Base-by-base conservation (phyloP, 192 early-diverging fungal genomes). In the Coemansia asiatica region DNA sequence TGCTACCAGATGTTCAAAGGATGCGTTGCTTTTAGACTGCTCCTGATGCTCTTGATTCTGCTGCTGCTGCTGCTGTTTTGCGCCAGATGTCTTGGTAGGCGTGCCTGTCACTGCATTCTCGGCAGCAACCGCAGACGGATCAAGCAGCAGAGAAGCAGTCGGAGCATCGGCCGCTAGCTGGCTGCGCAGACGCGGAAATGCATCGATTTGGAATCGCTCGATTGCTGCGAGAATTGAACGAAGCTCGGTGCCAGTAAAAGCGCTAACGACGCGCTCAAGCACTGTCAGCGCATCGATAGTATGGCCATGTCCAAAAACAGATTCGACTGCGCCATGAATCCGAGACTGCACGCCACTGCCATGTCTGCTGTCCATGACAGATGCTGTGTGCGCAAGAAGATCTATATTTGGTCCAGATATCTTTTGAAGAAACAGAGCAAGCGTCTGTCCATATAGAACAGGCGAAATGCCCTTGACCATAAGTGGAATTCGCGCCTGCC, bases 401-500 rank as follows among this genome's bases (percentile, higher is more conserved):
- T 79, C 71, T 5, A 74, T 29, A 16, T 68, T 44, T 1, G 73
- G 73, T 27, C 58, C 44, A 6, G 63, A 38, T 10, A 66, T 51
- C 35, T 69, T 67, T 33, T 46, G 59, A 8, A 69, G 21, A 29
- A 81, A 65, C 50, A 71, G 50, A 1, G 69, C 56, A 35, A 81
- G 65, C 7, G 68, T 47, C 40, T 61, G 73, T 1, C 66, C 68
- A 22, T 81, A 81, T 49, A 81, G 36, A 8, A 63, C 63, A n/a
- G 79, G 47, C 23, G 66, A 38, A 40, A 81, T 19, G 1, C 63
- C 55, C 46, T 75, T 75, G 21, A 67, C 50, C 60, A 75, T 75
- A 28, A 75, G 56, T 27, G 62, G 63, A n/a, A 81, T 63, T 6
- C 79, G 72, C 56, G 60, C 64, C 55, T 64, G 58, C 79, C 79